Evolutionary conservation across 2,329 filamentous ascomycete species (phyloP).

Genomic region (Alternaria hordeiaustralica): DNA sequence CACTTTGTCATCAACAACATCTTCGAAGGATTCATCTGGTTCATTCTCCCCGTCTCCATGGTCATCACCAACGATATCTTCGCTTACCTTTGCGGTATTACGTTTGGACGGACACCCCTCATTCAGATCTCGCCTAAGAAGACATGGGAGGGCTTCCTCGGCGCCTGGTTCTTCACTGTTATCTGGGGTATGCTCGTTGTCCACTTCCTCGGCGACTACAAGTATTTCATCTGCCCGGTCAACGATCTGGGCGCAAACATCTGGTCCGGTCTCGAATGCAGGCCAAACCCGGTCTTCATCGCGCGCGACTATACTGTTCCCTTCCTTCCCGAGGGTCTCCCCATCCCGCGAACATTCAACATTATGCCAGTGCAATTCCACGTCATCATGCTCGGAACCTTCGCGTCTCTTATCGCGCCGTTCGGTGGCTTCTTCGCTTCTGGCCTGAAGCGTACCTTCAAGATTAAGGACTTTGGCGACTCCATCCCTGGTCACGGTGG

Average conservation of each 20-base stretch:
- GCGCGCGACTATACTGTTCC: slow-evolving; percentile 75
- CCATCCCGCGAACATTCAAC: slow-evolving; percentile 73
- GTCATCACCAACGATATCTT: slow-evolving; percentile 99
- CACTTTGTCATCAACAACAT: slow-evolving; percentile 99
- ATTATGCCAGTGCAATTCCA: slow-evolving; percentile 93
- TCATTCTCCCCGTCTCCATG: slow-evolving; percentile 91
- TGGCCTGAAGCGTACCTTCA: slow-evolving; percentile 96
- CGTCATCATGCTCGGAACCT: slow-evolving; percentile 86
- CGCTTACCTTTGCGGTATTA: slow-evolving; percentile 96
- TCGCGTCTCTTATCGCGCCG: slow-evolving; percentile 94
- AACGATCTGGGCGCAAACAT: slow-evolving; percentile 95
- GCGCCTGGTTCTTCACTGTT: slow-evolving; percentile 94
- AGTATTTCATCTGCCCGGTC: slow-evolving; percentile 98
- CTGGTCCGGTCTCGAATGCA: slow-evolving; percentile 87
- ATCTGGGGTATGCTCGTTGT: slow-evolving; percentile 83
- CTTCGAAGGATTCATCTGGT: slow-evolving; percentile 99
- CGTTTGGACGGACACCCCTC: slow-evolving; percentile 92
- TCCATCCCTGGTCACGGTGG: slow-evolving; percentile 97
- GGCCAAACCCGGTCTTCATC: slow-evolving; percentile 89
- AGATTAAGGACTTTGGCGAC: slow-evolving; percentile 99
- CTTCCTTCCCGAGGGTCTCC: slow-evolving; percentile 52
- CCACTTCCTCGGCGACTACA: slow-evolving; percentile 84
- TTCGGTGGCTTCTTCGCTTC: slow-evolving; percentile 99
- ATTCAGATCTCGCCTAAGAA: slow-evolving; percentile 99
- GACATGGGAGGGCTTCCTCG: slow-evolving; percentile 96